Percentiles rank a stretch among this genome's conserved stretches.
Conservation (phyloP, 148 eudicot genomes). For the Chenopodium album region DNA sequence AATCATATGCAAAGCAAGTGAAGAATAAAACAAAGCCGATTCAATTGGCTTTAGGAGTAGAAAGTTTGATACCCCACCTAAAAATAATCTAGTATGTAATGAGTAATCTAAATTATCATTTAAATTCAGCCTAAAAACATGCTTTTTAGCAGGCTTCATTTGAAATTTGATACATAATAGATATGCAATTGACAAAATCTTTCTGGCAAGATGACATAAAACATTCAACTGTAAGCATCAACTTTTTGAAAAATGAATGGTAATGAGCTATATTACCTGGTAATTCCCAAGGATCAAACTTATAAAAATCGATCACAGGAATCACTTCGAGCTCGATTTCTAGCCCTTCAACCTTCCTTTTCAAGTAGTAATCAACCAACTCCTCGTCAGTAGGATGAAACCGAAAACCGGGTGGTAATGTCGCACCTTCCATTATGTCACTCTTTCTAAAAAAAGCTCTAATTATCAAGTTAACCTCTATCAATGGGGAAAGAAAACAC, state of each 20-base stretch:
- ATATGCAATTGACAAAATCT: not conserved
- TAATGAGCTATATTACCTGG: slow-evolving; percentile 52
- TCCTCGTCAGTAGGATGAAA: slow-evolving; percentile 86
- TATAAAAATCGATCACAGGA: slow-evolving; percentile 75
- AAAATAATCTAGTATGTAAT: slow-evolving; percentile 3
- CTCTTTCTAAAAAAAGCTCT: slow-evolving; percentile 2
- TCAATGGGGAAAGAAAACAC: slow-evolving; percentile 9
- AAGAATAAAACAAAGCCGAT: slow-evolving; percentile 27
- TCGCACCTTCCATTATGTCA: slow-evolving; percentile 48
- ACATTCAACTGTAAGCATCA: not conserved
- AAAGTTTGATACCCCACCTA: slow-evolving; percentile 37
- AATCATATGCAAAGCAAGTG: slow-evolving; percentile 16
- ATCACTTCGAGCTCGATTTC: slow-evolving; percentile 81
- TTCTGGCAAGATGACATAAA: not conserved
- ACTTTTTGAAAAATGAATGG: not conserved
- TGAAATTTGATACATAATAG: not conserved
- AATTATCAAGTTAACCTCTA: slow-evolving; percentile 19
- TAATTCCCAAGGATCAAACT: slow-evolving; percentile 86
- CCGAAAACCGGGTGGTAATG: slow-evolving; percentile 86
- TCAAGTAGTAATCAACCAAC: slow-evolving; percentile 71
- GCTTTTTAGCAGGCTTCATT: not conserved
- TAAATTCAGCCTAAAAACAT: not conserved
- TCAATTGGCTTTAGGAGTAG: slow-evolving; percentile 29
- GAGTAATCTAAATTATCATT: slow-evolving; percentile 6
- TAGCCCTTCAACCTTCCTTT: slow-evolving; percentile 65